Base-by-base conservation (phyloP, 768 basidiomycete species). In the Lactarius evosmus region DNA sequence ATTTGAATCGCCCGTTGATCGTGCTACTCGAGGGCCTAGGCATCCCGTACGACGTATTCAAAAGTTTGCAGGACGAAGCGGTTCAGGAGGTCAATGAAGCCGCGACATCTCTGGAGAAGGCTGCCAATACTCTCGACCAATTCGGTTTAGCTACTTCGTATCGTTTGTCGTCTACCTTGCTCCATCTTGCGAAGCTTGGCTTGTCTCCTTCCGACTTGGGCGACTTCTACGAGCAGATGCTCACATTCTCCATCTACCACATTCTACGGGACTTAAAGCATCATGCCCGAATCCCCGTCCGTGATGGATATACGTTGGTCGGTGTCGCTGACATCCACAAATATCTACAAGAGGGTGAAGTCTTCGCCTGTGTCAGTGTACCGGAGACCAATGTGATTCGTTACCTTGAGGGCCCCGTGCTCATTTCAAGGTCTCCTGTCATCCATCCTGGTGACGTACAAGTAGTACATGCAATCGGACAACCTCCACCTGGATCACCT, bases 381-480 rank as follows among this genome's bases (percentile, higher is more conserved):
- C 69, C 74, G 0, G 76, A 82, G 30, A 76, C 77, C 17, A 61
- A 67, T 19, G 62, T 61, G 16, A 65, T 73, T 0, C 71, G 73
- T 4, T 87, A 82, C 69, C 76, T 89, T 1, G 74, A 82, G 64
- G 87, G 88, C 0, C 76, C 72, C 2, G 75, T 83, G 4, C 67
- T 86, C 44, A 78, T 89, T 40, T 85, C 84, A 5, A 80, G 87
- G 14, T 88, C 85, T 3, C 88, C 87, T 0, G 82, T 81, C 1
- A 87, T 87, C 32, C 87, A 88, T 68, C 88, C 87, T 5, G 88
- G 86, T 2, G 86, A 87, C 67, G 80, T 86, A 14, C 85, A 83
- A 69, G 70, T 85, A n/a, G 86, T 78, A 1, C 67, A 70, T 17
- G 87, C 86, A 1, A 85, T 89, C 32, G 87, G 86, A 36, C 66